Percentiles rank a stretch among this genome's conserved stretches.
Conservation (phyloP, 495 filamentous ascomycete genomes). For the Tirmania nivea region DNA sequence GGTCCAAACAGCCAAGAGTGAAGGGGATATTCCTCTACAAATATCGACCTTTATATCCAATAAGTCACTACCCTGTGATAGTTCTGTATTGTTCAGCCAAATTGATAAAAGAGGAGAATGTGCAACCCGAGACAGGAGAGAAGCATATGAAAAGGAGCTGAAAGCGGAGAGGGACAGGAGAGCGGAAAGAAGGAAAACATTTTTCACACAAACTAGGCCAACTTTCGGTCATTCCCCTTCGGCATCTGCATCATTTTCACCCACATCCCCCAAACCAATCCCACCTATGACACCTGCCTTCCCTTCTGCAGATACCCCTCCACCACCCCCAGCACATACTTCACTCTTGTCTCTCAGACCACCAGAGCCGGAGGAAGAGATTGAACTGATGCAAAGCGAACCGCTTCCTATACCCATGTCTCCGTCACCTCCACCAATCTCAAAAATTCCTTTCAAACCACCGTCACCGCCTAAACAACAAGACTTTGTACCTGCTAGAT, state of each 20-base stretch:
- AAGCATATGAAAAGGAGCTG: neutral
- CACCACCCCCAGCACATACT: neutral
- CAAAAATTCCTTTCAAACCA: neutral
- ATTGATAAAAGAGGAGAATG: neutral
- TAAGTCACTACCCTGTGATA: neutral
- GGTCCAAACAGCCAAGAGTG: neutral
- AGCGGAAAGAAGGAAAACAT: neutral
- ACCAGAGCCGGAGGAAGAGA: neutral
- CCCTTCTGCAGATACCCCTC: neutral
- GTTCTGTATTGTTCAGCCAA: neutral
- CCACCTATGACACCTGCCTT: neutral
- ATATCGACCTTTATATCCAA: neutral
- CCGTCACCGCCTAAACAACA: neutral
- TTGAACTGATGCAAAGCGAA: neutral
- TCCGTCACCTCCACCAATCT: neutral
- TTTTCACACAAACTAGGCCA: neutral
- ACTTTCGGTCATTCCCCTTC: neutral
- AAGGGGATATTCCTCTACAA: neutral
- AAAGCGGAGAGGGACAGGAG: neutral
- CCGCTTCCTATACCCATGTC: neutral
- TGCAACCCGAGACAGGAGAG: neutral
- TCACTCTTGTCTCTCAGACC: neutral
- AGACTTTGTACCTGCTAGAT: neutral
- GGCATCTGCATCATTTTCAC: neutral
- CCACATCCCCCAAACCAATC: neutral